Conservation (phyloP, 2,329 filamentous ascomycete species). For the Penicillium sp. region DNA sequence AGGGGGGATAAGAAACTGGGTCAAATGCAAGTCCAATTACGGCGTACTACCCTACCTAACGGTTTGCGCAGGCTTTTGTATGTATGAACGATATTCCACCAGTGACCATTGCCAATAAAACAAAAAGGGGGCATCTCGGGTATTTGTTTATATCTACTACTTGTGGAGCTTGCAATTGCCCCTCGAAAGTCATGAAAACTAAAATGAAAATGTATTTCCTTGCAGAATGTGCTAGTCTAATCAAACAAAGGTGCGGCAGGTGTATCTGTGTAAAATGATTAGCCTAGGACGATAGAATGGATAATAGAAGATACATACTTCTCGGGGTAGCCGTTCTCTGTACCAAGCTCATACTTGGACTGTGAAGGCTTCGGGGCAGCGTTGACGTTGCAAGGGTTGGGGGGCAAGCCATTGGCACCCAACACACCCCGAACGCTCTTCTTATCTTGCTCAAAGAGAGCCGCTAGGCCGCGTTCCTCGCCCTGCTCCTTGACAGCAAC, state of each 20-base stretch:
- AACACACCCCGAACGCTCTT: constrained; percentile 59
- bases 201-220: background rate
- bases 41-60: background rate
- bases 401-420: constrained; percentile 76
- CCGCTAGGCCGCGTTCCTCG: constrained; percentile 66
- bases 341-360: constrained; percentile 62
- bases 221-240: constrained; percentile 12
- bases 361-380: constrained; percentile 31
- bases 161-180: background rate
- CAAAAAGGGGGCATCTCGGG: background rate
- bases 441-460: constrained; percentile 67
- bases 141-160: background rate
- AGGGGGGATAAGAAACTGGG: background rate
- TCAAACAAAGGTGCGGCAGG: constrained; percentile 47
- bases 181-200: background rate
- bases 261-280: constrained; percentile 35
- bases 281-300: constrained; percentile 20
- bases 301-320: constrained; percentile 54
- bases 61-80: background rate
- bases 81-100: background rate
- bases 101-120: background rate
- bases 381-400: constrained; percentile 72
- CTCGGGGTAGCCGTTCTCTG: constrained; percentile 66
- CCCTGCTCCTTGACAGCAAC: constrained; percentile 74
- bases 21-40: background rate